Evolutionary conservation across 2,329 filamentous ascomycete species (phyloP).

Genomic region (Raffaelea ambrosiae): DNA sequence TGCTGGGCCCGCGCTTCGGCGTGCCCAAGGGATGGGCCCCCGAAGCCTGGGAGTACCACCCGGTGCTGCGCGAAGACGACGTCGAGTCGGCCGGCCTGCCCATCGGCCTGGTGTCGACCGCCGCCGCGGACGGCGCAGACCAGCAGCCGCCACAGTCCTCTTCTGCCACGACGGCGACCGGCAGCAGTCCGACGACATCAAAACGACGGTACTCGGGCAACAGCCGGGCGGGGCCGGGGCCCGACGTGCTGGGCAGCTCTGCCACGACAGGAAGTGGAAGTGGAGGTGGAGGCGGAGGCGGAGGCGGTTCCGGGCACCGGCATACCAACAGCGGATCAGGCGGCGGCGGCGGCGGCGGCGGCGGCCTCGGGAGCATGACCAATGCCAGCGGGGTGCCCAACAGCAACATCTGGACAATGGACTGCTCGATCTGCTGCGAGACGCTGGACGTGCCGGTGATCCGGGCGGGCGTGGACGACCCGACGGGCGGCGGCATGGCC

Average conservation of each 20-base stretch:
- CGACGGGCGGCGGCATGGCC: slow-evolving; percentile 41
- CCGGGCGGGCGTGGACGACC: slow-evolving; percentile 44
- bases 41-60: slow-evolving; percentile 93
- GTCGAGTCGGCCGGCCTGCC: slow-evolving; percentile 72
- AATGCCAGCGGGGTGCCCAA: slow-evolving; percentile 20
- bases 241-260: too few relatives aligned
- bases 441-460: slow-evolving; percentile 82
- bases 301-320: slow-evolving; percentile 10
- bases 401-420: slow-evolving; percentile 47
- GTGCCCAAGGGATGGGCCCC: slow-evolving; percentile 60
- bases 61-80: slow-evolving; percentile 73
- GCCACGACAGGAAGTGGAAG: too few relatives aligned
- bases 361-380: slow-evolving; percentile 23
- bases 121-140: too few relatives aligned
- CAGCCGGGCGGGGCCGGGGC: too few relatives aligned
- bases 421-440: slow-evolving; percentile 94
- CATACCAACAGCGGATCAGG: slow-evolving; percentile 11
- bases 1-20: slow-evolving; percentile 83
- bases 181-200: too few relatives aligned
- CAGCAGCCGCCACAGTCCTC: neutral
- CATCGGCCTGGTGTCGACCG: slow-evolving; percentile 49
- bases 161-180: too few relatives aligned
- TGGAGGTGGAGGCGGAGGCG: too few relatives aligned
- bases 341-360: neutral
- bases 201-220: too few relatives aligned